Conservation (phyloP, 2,329 filamentous ascomycete species). For the Aspergillus caelatus region DNA sequence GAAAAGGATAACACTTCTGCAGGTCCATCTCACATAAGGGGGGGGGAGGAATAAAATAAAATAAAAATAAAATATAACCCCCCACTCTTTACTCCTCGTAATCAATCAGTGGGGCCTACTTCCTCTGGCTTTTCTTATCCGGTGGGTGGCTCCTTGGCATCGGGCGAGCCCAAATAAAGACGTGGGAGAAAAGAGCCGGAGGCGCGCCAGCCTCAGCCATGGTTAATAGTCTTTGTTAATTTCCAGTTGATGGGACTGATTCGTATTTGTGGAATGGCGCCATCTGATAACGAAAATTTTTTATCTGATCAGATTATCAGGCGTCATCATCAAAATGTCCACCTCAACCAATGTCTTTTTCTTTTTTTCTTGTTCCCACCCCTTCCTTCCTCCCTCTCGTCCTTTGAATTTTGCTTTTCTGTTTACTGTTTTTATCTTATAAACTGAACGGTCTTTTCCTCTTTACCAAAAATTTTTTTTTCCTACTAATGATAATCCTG, state of each 20-base stretch:
- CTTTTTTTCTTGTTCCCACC: too few relatives aligned
- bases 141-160: background rate
- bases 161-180: background rate
- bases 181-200: background rate
- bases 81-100: slow-evolving; percentile 6
- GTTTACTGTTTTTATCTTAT: background rate
- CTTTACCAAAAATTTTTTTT: background rate
- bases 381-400: background rate
- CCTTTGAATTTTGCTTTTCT: background rate
- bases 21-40: background rate
- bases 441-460: background rate
- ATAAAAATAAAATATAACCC: background rate
- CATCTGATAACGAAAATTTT: slow-evolving; percentile 30
- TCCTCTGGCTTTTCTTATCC: background rate
- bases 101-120: slow-evolving; percentile 17
- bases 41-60: too few relatives aligned
- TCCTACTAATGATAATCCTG: background rate
- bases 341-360: background rate
- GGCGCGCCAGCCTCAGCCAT: slow-evolving; percentile 4
- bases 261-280: slow-evolving; percentile 21
- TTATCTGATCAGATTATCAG: slow-evolving; percentile 31
- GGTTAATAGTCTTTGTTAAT: slow-evolving; percentile 2
- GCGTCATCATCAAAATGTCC: background rate
- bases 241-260: slow-evolving; percentile 1
- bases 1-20: background rate